A percentile compares a stretch with the other conserved stretches of the same genome.
Evolutionary conservation across 2,329 filamentous ascomycete genomes (phyloP).

Genomic region (Colletotrichum theobromicola): DNA sequence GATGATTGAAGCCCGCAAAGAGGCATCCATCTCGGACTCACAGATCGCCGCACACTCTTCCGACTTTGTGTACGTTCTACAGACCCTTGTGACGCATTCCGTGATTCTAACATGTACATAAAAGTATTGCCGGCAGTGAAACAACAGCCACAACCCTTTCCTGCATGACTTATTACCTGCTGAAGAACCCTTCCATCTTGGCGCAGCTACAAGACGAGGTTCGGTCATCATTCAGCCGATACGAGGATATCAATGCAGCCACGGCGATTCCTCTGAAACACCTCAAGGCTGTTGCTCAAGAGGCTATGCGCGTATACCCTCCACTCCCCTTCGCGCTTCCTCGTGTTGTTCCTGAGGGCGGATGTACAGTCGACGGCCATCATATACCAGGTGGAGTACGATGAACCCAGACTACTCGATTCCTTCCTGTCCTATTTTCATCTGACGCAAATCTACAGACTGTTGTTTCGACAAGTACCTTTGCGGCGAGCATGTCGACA

Average conservation of each 20-base stretch:
- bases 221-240: conserved; percentile 36
- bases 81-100: not conserved
- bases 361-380: not conserved
- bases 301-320: conserved; percentile 60
- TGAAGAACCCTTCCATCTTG: conserved; percentile 23
- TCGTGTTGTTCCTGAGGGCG: not conserved
- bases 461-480: not conserved
- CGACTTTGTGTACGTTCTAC: conserved; percentile 25
- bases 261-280: conserved; percentile 55
- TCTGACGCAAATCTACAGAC: not conserved
- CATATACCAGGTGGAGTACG: not conserved
- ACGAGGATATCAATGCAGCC: conserved; percentile 36
- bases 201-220: conserved; percentile 49
- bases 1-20: not conserved
- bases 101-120: not conserved
- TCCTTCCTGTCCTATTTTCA: not conserved
- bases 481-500: not conserved
- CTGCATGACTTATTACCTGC: not conserved
- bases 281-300: conserved; percentile 61
- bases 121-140: not conserved
- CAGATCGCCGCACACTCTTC: conserved; percentile 33
- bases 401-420: not conserved
- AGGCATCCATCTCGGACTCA: conserved; percentile 24
- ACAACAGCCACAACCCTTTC: not conserved
- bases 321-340: conserved; percentile 31